phyloP scores from a whole-genome alignment of 495 filamentous ascomycete species.

The Bacidia gigantensis region DNA sequence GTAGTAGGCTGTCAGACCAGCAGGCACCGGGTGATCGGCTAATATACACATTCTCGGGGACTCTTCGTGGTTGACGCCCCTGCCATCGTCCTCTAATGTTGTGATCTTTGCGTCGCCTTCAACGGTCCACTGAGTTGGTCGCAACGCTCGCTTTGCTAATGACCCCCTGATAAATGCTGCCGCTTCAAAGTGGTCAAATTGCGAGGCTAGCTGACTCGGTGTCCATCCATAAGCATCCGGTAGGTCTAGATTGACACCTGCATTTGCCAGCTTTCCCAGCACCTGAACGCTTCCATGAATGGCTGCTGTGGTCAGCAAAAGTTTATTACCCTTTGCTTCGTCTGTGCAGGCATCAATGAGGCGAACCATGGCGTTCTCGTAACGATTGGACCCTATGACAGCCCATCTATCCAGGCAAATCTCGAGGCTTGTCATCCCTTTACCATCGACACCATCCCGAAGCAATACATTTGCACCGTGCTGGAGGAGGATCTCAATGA shows the following conservation, averaged over 20 bases:
- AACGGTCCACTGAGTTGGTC: background rate
- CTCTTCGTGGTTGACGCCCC: conserved; percentile 2
- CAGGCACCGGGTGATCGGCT: conserved; percentile 8
- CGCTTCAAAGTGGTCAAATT: conserved; percentile 3
- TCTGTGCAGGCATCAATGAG: conserved; percentile 2
- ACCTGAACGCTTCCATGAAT: background rate
- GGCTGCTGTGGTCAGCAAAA: conserved; percentile 1
- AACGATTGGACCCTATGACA: conserved; percentile 1
- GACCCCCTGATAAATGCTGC: conserved; percentile 2
- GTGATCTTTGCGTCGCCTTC: background rate
- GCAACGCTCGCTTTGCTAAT: background rate
- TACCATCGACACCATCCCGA: background rate
- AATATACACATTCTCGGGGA: background rate
- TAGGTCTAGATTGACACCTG: background rate
- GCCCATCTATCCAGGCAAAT: conserved; percentile 5
- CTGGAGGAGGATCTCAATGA: conserved; percentile 4
- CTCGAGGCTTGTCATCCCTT: conserved; percentile 5
- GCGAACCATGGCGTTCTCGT: background rate
- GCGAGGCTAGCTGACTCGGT: conserved; percentile 4
- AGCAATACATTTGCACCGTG: conserved; percentile 3
- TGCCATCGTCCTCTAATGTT: background rate
- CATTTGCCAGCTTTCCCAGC: background rate
- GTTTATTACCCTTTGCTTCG: conserved; percentile 4
- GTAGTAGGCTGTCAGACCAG: conserved; percentile 6
- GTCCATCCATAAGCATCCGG: conserved; percentile 7